Conservation (phyloP, 768 basidiomycete species). For the Amanita thiersii region DNA sequence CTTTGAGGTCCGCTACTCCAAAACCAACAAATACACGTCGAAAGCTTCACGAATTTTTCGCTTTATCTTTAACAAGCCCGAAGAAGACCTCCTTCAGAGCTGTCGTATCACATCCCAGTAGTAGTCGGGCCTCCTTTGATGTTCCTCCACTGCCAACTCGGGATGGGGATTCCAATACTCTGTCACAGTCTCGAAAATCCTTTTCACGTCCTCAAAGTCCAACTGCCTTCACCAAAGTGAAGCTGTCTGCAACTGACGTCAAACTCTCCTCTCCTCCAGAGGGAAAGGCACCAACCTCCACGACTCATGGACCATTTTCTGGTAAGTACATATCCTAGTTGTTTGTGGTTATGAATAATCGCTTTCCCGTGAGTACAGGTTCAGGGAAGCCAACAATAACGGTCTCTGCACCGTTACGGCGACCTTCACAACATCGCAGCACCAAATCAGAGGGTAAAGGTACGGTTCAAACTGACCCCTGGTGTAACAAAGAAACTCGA, state of each 20-base stretch:
- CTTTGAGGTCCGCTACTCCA: conserved; percentile 21
- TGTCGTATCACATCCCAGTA: conserved; percentile 23
- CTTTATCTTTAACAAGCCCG: conserved; percentile 28
- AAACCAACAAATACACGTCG: conserved; percentile 29
- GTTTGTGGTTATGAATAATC: neutral
- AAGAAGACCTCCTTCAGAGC: conserved; percentile 28
- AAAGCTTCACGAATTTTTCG: conserved; percentile 39
- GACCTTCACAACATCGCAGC: conserved; percentile 18
- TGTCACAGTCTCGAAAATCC: conserved; percentile 21
- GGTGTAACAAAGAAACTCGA: neutral
- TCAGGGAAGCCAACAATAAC: conserved; percentile 9
- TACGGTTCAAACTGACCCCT: conserved; percentile 1
- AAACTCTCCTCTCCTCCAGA: neutral
- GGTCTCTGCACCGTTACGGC: conserved; percentile 24
- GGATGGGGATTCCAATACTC: conserved; percentile 13
- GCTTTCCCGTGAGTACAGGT: neutral
- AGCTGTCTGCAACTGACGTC: conserved; percentile 19
- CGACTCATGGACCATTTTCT: conserved; percentile 23
- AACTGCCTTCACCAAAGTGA: conserved; percentile 18
- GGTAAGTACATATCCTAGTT: conserved; percentile 14
- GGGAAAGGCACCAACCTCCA: conserved; percentile 19
- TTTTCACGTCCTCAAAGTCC: conserved; percentile 23
- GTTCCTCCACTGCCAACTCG: conserved; percentile 11
- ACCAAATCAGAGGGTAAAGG: conserved; percentile 13
- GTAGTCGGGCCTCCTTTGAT: conserved; percentile 17